Percentiles rank a stretch among this genome's conserved stretches.
Conservation (phyloP, 768 basidiomycete genomes). For the Tephrocybe sp. region DNA sequence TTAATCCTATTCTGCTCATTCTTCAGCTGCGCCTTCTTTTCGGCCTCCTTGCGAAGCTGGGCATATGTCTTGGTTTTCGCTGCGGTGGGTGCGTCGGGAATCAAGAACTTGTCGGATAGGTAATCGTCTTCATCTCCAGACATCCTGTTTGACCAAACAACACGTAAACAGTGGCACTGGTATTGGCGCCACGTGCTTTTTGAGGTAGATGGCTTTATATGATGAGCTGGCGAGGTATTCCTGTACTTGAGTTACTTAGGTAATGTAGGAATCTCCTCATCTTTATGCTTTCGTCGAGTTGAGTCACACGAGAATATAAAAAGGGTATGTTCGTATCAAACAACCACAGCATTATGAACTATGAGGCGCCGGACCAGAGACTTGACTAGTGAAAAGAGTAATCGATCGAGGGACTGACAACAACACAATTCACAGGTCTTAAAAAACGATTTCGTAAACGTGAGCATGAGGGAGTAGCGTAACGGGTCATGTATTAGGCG, state of each 20-base stretch:
- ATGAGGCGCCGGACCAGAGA: slow-evolving; percentile 51
- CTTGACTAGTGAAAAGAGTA: slow-evolving; percentile 24
- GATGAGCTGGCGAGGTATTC: no score
- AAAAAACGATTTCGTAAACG: slow-evolving; percentile 36
- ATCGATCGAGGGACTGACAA: slow-evolving; percentile 12
- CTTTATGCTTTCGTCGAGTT: no score
- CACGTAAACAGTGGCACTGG: slow-evolving; percentile 15
- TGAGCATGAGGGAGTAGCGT: slow-evolving; percentile 23
- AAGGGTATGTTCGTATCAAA: slow-evolving; percentile 15
- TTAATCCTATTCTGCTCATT: slow-evolving; percentile 70
- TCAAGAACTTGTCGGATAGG: slow-evolving; percentile 83
- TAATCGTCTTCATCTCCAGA: slow-evolving; percentile 76
- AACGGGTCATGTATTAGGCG: slow-evolving; percentile 25
- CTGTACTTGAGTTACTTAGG: no score
- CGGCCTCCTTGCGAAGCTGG: slow-evolving; percentile 67
- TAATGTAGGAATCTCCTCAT: no score
- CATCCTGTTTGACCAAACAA: slow-evolving; percentile 39
- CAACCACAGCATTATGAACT: slow-evolving; percentile 28
- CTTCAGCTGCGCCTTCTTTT: slow-evolving; percentile 55
- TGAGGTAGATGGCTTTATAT: background rate
- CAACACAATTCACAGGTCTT: slow-evolving; percentile 20
- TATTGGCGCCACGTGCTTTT: background rate
- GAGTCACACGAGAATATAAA: background rate
- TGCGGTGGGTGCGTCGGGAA: slow-evolving; percentile 34
- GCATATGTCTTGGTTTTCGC: slow-evolving; percentile 61